Conservation (phyloP, 2,329 filamentous ascomycete genomes). For the Chlorencoelia australis region DNA sequence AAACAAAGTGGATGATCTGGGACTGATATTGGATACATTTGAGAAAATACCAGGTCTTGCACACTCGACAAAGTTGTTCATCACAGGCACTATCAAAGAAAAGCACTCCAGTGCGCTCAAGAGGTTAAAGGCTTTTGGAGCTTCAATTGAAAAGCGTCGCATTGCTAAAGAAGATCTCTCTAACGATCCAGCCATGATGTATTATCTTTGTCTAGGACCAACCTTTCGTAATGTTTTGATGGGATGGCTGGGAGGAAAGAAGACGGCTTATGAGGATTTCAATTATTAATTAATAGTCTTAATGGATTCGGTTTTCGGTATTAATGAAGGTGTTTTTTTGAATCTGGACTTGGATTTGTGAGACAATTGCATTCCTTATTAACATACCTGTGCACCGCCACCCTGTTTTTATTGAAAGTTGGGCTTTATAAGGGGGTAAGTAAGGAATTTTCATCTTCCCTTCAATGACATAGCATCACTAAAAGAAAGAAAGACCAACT, state of each 20-base stretch:
- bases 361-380: no score
- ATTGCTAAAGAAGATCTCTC: conserved; percentile 38
- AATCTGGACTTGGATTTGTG: no score
- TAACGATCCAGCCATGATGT: conserved; percentile 29
- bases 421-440: no score
- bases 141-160: conserved; percentile 34
- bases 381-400: no score
- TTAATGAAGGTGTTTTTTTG: no score
- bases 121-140: conserved; percentile 21
- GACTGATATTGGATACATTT: conserved; percentile 51
- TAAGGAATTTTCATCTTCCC: no score
- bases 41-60: conserved; percentile 41
- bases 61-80: conserved; percentile 46
- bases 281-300: conserved; percentile 22
- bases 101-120: conserved; percentile 8
- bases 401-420: no score
- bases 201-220: conserved; percentile 50
- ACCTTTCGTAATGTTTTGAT: conserved; percentile 38
- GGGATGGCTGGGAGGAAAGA: conserved; percentile 37
- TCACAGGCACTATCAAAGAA: conserved; percentile 40
- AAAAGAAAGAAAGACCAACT: no score
- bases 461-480: no score
- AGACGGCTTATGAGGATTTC: conserved; percentile 41
- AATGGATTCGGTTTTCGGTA: no score
- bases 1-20: conserved; percentile 49